phyloP scores from a whole-genome alignment of 2,329 filamentous ascomycete genomes.

The Alternaria ventricosa region DNA sequence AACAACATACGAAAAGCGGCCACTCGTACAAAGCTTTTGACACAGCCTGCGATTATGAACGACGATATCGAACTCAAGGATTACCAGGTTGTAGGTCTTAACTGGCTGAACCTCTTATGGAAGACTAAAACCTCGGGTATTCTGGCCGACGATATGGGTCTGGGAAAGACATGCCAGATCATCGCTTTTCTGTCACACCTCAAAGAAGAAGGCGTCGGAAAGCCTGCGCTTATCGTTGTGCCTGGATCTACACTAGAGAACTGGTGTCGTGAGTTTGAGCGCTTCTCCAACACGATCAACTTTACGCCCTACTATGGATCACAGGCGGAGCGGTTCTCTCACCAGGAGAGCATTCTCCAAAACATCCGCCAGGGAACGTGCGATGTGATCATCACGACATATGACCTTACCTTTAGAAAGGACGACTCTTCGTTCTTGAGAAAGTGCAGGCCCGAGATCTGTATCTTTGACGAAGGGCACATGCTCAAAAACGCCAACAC shows the following conservation, averaged over 20 bases:
- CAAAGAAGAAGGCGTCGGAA: slow-evolving; percentile 70
- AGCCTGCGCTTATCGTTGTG: slow-evolving; percentile 85
- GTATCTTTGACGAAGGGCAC: slow-evolving; percentile 94
- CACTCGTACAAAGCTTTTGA: slow-evolving; percentile 55
- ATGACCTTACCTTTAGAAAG: slow-evolving; percentile 67
- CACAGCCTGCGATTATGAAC: slow-evolving; percentile 80
- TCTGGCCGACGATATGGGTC: slow-evolving; percentile 94
- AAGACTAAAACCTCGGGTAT: slow-evolving; percentile 83
- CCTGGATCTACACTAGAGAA: slow-evolving; percentile 94
- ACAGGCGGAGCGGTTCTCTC: slow-evolving; percentile 69
- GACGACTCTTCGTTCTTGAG: slow-evolving; percentile 69
- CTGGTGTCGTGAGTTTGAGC: slow-evolving; percentile 88
- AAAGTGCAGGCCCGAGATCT: slow-evolving; percentile 62
- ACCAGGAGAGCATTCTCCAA: slow-evolving; percentile 70
- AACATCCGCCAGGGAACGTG: slow-evolving; percentile 63
- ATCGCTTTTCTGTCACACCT: slow-evolving; percentile 90
- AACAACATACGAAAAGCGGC: slow-evolving; percentile 49
- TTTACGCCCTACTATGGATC: slow-evolving; percentile 77
- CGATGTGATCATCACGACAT: slow-evolving; percentile 75
- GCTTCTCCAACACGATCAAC: slow-evolving; percentile 78
- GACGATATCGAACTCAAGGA: slow-evolving; percentile 81
- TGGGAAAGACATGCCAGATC: slow-evolving; percentile 95
- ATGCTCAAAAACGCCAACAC: slow-evolving; percentile 88
- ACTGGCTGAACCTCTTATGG: slow-evolving; percentile 90
- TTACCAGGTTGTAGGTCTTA: slow-evolving; percentile 92